These are phyloP conservation scores for Aplosporella prunicola DNA, from an alignment of 2,329 filamentous ascomycete genomes.

Conservation along the genomic window DNA sequence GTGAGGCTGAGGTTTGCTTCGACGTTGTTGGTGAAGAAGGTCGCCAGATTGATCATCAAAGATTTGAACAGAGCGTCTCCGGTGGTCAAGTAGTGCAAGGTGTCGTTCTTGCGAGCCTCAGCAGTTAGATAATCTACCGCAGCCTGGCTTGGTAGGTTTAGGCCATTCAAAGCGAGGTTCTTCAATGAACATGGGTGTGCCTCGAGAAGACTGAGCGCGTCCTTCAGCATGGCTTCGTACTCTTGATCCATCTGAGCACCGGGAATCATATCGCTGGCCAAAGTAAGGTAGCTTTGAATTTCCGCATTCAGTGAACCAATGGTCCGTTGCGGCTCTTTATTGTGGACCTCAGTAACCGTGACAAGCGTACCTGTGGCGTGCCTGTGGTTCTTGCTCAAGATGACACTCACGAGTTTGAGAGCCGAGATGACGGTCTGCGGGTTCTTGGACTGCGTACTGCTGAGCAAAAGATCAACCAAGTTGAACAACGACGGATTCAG, in stretches of 20 bases:
- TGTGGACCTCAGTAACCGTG: constrained; percentile 51
- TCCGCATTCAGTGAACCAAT: constrained; percentile 67
- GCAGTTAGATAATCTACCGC: constrained; percentile 38
- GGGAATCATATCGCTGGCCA: constrained; percentile 60
- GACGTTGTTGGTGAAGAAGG: constrained; percentile 82
- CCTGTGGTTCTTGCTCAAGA: constrained; percentile 77
- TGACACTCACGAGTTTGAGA: constrained; percentile 74
- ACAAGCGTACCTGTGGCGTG: constrained; percentile 74
- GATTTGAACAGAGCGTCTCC: constrained; percentile 49
- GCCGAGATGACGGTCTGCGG: constrained; percentile 85
- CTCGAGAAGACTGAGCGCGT: constrained; percentile 60
- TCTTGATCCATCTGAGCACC: constrained; percentile 62
- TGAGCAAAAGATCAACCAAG: constrained; percentile 78
- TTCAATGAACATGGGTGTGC: constrained; percentile 63
- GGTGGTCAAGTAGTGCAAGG: constrained; percentile 50
- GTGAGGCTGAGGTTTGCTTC: constrained; percentile 86
- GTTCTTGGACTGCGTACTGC: constrained; percentile 74
- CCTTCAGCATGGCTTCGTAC: constrained; percentile 63
- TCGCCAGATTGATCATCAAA: constrained; percentile 53
- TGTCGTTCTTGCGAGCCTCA: constrained; percentile 48
- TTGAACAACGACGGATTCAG: constrained; percentile 86
- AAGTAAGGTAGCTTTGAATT: constrained; percentile 58
- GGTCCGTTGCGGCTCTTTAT: constrained; percentile 51
- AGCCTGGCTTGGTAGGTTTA: constrained; percentile 39
- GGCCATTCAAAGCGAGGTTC: constrained; percentile 54